These are phyloP conservation scores for Hypomontagnella monticulosa DNA, from an alignment of 495 filamentous ascomycete genomes.

Conservation along the genomic window DNA sequence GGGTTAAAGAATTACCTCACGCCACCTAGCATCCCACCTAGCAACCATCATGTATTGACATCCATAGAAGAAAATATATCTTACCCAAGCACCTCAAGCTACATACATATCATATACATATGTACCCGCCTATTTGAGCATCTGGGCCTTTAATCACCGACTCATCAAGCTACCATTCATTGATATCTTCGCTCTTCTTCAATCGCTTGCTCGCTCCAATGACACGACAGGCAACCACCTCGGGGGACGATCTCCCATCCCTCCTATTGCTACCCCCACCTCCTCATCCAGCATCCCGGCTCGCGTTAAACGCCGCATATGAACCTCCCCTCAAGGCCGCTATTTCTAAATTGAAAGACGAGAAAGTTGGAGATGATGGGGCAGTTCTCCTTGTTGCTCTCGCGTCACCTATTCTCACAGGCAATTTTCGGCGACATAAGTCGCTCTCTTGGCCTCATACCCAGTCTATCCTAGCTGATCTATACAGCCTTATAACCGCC, in stretches of 20 bases:
- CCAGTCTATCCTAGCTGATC: conserved; percentile 74
- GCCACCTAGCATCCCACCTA: no score
- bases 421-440: conserved; percentile 56
- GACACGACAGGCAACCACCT: not conserved
- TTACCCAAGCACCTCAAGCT: no score
- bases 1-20: no score
- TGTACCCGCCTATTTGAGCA: no score
- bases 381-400: conserved; percentile 64
- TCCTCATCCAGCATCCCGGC: conserved; percentile 56
- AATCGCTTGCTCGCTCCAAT: no score
- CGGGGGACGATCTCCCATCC: conserved; percentile 49
- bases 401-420: conserved; percentile 61
- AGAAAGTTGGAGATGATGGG: conserved; percentile 40
- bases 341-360: conserved; percentile 54
- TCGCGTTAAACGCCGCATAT: conserved; percentile 65
- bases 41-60: no score
- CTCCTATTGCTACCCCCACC: conserved; percentile 68
- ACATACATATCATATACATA: no score
- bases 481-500: conserved; percentile 81
- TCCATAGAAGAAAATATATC: no score
- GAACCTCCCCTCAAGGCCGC: conserved; percentile 60
- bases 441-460: conserved; percentile 65
- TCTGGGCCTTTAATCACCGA: no score
- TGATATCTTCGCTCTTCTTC: no score
- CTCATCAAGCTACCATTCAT: no score